These are phyloP conservation scores for Arthonia radiata DNA, from an alignment of 495 filamentous ascomycete species.

Conservation along the genomic window DNA sequence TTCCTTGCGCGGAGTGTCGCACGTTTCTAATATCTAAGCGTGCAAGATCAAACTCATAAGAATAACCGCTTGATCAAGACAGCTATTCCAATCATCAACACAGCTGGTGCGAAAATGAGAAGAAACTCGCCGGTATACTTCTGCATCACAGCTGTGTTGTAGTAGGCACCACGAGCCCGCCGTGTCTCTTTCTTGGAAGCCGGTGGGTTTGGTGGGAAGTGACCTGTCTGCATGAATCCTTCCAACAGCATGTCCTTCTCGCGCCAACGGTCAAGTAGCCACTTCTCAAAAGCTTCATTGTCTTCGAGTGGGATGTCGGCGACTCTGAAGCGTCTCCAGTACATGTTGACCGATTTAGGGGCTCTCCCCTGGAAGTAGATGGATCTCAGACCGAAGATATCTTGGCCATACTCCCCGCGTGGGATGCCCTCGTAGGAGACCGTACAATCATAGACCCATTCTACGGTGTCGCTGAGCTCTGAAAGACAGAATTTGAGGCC, in stretches of 20 bases:
- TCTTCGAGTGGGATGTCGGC: slow-evolving; percentile 40
- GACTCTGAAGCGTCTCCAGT: slow-evolving; percentile 51
- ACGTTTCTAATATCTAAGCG: no score
- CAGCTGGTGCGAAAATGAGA: no score
- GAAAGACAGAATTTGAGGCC: slow-evolving; percentile 51
- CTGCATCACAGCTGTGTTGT: no score
- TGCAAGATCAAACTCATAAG: no score
- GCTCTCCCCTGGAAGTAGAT: slow-evolving; percentile 55
- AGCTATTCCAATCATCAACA: no score
- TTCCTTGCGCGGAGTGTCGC: no score
- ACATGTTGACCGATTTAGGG: slow-evolving; percentile 65
- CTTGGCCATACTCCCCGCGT: slow-evolving; percentile 45
- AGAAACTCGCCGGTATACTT: no score
- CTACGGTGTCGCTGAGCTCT: slow-evolving; percentile 42
- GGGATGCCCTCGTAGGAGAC: slow-evolving; percentile 63
- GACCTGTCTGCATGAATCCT: slow-evolving; percentile 37
- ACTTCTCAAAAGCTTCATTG: slow-evolving; percentile 37
- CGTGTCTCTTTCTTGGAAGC: no score
- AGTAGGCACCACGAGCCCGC: no score
- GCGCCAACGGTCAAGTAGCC: slow-evolving; percentile 50
- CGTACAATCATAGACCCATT: slow-evolving; percentile 70
- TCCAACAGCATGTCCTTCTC: slow-evolving; percentile 64
- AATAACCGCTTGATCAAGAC: no score
- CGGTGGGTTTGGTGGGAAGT: no score
- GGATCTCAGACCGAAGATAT: slow-evolving; percentile 45